A percentile compares a stretch with the other conserved stretches of the same genome.
Evolutionary conservation across 2,329 filamentous ascomycete species (phyloP).

Genomic region (Trichoderma koningiopsis): DNA sequence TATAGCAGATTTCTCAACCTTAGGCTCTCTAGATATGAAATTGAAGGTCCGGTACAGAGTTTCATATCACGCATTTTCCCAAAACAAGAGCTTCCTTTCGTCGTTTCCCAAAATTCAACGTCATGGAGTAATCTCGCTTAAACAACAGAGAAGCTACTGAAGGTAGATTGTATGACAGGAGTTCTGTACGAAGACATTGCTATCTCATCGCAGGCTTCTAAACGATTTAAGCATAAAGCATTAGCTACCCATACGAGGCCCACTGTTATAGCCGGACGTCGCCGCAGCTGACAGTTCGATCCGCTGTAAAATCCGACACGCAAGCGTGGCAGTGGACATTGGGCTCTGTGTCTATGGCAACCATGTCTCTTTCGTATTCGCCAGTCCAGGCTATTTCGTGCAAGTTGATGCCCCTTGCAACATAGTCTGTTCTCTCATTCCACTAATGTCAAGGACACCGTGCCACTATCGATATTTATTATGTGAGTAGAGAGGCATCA

Average conservation of each 20-base stretch:
- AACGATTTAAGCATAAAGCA: slow-evolving; percentile 1
- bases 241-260: background rate
- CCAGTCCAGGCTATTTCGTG: background rate
- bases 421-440: background rate
- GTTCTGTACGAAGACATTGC: background rate
- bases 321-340: background rate
- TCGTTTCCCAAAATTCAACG: background rate
- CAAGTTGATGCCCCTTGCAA: background rate
- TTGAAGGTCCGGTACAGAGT: background rate
- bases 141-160: background rate
- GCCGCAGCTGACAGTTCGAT: background rate
- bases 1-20: background rate
- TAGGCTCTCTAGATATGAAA: background rate
- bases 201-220: background rate
- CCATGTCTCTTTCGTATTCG: background rate
- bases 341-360: background rate
- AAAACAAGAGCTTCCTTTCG: background rate
- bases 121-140: background rate
- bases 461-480: background rate
- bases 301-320: background rate
- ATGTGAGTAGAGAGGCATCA: background rate
- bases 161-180: background rate
- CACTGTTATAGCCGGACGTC: background rate
- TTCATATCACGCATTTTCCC: background rate
- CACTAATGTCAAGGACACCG: background rate